Conservation (phyloP, 1,139 yeast species). For the Debaryomyces coudertii region DNA sequence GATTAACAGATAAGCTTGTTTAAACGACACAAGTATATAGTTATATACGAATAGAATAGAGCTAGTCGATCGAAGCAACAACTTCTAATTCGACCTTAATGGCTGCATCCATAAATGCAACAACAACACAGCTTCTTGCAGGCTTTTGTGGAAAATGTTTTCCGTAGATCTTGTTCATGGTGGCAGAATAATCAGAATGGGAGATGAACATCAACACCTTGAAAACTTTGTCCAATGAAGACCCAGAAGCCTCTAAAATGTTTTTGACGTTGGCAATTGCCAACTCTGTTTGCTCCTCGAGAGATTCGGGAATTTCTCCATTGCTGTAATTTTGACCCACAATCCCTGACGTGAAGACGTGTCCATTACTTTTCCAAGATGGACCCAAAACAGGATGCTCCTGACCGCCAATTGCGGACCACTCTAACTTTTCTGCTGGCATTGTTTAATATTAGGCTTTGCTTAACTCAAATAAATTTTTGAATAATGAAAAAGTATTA, state of each 20-base stretch:
- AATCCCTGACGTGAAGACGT: slow-evolving; percentile 52
- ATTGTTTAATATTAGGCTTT: slow-evolving; percentile 10
- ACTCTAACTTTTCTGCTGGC: slow-evolving; percentile 37
- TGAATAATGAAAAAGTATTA: background rate
- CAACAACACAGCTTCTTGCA: slow-evolving; percentile 58
- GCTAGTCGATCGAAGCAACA: slow-evolving; percentile 33
- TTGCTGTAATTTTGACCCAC: slow-evolving; percentile 38
- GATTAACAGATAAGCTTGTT: background rate
- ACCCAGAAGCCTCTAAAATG: slow-evolving; percentile 50
- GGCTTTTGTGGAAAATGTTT: slow-evolving; percentile 53
- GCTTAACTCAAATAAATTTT: background rate
- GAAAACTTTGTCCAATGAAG: slow-evolving; percentile 51
- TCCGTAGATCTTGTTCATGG: slow-evolving; percentile 51
- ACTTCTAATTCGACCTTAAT: slow-evolving; percentile 42
- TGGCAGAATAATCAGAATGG: slow-evolving; percentile 46
- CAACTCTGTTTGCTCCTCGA: slow-evolving; percentile 49
- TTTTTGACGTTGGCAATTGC: slow-evolving; percentile 49
- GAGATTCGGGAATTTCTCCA: slow-evolving; percentile 41
- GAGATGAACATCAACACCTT: slow-evolving; percentile 56
- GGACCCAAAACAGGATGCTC: slow-evolving; percentile 46
- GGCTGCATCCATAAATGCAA: slow-evolving; percentile 38
- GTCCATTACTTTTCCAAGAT: slow-evolving; percentile 51
- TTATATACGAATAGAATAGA: background rate
- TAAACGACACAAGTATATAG: slow-evolving; percentile 3
- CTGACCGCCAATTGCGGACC: slow-evolving; percentile 43